Conservation (phyloP, 106 monocot genomes). For the Dioscorea zingiberensis region DNA sequence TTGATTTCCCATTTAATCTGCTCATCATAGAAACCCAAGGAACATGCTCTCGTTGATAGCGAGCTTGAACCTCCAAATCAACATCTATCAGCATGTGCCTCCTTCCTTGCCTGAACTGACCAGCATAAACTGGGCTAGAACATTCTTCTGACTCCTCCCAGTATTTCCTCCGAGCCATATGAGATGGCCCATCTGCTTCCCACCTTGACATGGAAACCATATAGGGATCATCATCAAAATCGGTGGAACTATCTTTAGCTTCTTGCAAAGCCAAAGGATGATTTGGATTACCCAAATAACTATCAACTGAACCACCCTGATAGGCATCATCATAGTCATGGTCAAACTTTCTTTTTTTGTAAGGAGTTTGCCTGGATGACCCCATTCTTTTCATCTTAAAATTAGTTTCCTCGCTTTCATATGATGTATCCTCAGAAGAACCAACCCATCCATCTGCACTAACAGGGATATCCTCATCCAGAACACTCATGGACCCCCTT, state of each 20-base stretch:
- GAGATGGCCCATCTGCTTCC: constrained; percentile 24
- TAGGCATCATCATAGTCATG: constrained; percentile 9
- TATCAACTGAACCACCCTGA: constrained; percentile 13
- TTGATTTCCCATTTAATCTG: constrained; percentile 91
- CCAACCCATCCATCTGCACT: constrained; percentile 16
- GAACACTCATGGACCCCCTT: constrained; percentile 22
- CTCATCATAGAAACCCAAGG: constrained; percentile 95
- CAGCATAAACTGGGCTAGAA: constrained; percentile 10
- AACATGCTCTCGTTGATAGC: constrained; percentile 84
- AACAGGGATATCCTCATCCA: background rate
- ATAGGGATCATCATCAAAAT: constrained; percentile 37
- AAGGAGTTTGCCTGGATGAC: constrained; percentile 6
- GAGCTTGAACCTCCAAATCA: constrained; percentile 69
- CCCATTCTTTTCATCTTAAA: constrained; percentile 10
- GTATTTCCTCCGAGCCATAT: constrained; percentile 13
- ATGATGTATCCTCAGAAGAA: constrained; percentile 2
- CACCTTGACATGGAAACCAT: constrained; percentile 21
- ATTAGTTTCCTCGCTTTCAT: constrained; percentile 20
- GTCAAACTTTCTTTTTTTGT: constrained; percentile 18
- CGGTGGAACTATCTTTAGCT: constrained; percentile 18
- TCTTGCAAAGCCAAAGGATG: constrained; percentile 15
- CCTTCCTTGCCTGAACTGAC: constrained; percentile 5
- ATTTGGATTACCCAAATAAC: constrained; percentile 12
- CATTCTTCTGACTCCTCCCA: constrained; percentile 18
- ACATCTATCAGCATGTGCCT: constrained; percentile 41